These are phyloP conservation scores for Phyllachora maydis DNA, from an alignment of 2,329 filamentous ascomycete species.

Conservation along the genomic window DNA sequence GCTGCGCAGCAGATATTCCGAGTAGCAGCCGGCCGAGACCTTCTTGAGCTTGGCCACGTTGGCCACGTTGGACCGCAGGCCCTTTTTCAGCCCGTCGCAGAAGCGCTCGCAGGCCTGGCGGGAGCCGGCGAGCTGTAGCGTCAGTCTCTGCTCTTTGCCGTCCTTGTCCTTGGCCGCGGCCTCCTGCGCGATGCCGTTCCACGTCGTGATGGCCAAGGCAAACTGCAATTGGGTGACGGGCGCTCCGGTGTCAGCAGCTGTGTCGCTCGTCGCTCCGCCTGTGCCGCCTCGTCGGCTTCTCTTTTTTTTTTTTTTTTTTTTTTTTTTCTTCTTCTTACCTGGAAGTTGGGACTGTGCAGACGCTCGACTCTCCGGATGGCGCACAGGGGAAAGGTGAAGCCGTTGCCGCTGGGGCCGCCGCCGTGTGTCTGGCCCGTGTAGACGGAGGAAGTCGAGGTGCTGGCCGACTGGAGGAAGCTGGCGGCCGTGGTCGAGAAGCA, in stretches of 20 bases:
- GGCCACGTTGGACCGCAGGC: constrained; percentile 67
- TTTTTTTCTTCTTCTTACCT: too few relatives aligned
- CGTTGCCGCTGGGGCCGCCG: constrained; percentile 81
- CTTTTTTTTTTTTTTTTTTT: too few relatives aligned
- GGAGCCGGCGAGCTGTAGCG: constrained; percentile 75
- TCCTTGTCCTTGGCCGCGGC: constrained; percentile 18
- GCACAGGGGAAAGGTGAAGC: constrained; percentile 84
- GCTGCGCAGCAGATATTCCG: constrained; percentile 54
- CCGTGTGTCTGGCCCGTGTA: constrained; percentile 91
- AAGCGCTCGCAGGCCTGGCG: constrained; percentile 83
- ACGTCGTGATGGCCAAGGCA: constrained; percentile 83
- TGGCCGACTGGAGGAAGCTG: constrained; percentile 67
- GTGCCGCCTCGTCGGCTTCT: too few relatives aligned
- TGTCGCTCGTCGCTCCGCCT: too few relatives aligned
- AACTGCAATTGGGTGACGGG: constrained; percentile 29
- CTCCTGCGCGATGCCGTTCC: constrained; percentile 53
- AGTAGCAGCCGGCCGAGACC: constrained; percentile 74
- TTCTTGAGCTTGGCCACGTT: constrained; percentile 70
- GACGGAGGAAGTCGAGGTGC: constrained; percentile 54
- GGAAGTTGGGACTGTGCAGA: constrained; percentile 77
- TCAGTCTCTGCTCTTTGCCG: constrained; percentile 57
- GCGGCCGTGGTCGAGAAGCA: constrained; percentile 91
- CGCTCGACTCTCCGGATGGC: constrained; percentile 83
- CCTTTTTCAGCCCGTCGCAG: constrained; percentile 87
- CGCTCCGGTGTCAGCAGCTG: constrained; percentile 4